These are phyloP conservation scores for Spathaspora sp. DNA, from an alignment of 1,139 yeast species.

Conservation along the genomic window DNA sequence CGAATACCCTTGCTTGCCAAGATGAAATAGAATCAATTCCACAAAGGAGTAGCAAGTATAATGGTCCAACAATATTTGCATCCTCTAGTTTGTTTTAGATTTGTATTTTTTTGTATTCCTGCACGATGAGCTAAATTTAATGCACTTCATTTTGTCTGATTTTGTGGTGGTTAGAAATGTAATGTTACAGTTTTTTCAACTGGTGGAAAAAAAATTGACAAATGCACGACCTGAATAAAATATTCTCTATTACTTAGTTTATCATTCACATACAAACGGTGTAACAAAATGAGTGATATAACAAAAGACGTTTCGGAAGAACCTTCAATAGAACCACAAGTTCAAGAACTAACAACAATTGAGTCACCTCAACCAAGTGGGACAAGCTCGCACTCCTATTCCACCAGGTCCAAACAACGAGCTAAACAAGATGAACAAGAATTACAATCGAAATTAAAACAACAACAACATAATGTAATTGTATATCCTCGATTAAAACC, in stretches of 20 bases:
- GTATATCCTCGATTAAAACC: slow-evolving; percentile 50
- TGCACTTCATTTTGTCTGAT: background rate
- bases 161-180: background rate
- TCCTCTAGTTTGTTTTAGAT: no score
- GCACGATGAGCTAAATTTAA: no score
- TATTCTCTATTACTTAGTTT: background rate
- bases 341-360: slow-evolving; percentile 12
- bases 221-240: background rate
- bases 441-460: slow-evolving; percentile 21
- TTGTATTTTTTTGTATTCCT: no score
- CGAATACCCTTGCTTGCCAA: no score
- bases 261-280: background rate
- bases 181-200: background rate
- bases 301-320: slow-evolving; percentile 13
- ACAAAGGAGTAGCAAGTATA: no score
- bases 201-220: background rate
- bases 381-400: slow-evolving; percentile 18
- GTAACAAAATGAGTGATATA: slow-evolving; percentile 5
- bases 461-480: slow-evolving; percentile 29
- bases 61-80: no score
- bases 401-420: slow-evolving; percentile 27
- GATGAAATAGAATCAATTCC: no score
- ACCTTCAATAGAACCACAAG: slow-evolving; percentile 26
- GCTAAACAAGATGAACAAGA: slow-evolving; percentile 17
- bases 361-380: slow-evolving; percentile 1